Base-by-base conservation (phyloP, 2,329 filamentous ascomycete genomes). In the Plectosphaerella cucumerina region DNA sequence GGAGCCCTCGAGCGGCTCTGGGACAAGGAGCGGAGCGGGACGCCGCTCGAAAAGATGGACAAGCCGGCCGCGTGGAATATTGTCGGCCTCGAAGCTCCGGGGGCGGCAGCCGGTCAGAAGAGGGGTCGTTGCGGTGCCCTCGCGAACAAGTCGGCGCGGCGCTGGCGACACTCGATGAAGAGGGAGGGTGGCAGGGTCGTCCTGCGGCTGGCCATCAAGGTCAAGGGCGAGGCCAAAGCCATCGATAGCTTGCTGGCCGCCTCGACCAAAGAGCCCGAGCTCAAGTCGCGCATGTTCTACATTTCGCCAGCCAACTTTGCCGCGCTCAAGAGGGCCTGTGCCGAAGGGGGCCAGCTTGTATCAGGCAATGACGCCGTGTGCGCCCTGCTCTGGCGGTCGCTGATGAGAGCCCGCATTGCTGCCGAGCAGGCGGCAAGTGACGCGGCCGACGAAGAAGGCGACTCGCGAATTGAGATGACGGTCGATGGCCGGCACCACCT, bases 401-500 rank as follows among this genome's bases (percentile, higher is more conserved):
- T 39, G 12, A n/a, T 39, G 15, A 39, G 18, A 14, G 35, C 35
- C 8, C 35, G 35, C 26, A 31, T 31, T 11, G 26, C 26, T 3
- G 26, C 26, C 8, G 26, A 31, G 6, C 8, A 31, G 26, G 26
- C 26, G 17, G 39, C 11, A 15, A 53, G 31, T 33, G 49, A 20
- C 22, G 21, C 46, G 12, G 26, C 12, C 26, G 26, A 31, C 26
- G 26, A 31, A 8, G 26, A 11, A 2, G 26, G 26, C 8, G 26
- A 11, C 33, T 31, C 26, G 26, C 4, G 26, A 9, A 31, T 71
- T 6, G 68, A 72, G 37, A 47, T 66, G 4, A 61, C 66, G 2
- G 68, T 61, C 1, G 67, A 67, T 20, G 60, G 58, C 0, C 62
- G 64, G 0, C 62, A 62, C 0, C 62, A 61, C 49, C 67, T 67